Conservation (phyloP, 495 filamentous ascomycete species). For the Melanomma pulvis-pyrius region DNA sequence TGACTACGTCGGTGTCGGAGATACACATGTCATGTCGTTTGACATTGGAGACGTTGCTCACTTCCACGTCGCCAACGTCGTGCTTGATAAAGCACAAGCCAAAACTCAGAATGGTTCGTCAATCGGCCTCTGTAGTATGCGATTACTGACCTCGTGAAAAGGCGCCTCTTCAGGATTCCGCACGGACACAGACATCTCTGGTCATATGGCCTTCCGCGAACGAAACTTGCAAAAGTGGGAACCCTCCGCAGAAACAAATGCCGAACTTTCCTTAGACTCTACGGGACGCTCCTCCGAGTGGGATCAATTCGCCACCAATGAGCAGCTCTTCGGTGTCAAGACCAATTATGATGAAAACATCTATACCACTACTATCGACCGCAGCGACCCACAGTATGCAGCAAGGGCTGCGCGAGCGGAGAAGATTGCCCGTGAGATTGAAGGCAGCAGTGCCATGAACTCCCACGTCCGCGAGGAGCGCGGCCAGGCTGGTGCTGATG, state of each 20-base stretch:
- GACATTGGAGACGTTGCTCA: constrained; percentile 76
- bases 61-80: constrained; percentile 62
- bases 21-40: constrained; percentile 75
- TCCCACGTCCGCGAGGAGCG: constrained; percentile 87
- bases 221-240: constrained; percentile 85
- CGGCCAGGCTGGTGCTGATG: constrained; percentile 66
- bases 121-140: not conserved
- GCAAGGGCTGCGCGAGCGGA: constrained; percentile 76
- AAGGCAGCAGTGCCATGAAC: constrained; percentile 67
- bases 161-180: constrained; percentile 66
- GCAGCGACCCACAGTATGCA: constrained; percentile 75
- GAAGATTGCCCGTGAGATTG: constrained; percentile 86
- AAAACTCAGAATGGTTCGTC: constrained; percentile 74
- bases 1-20: constrained; percentile 63
- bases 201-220: constrained; percentile 67
- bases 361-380: constrained; percentile 90
- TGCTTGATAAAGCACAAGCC: constrained; percentile 51
- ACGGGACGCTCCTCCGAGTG: constrained; percentile 54
- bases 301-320: constrained; percentile 95
- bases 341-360: constrained; percentile 90
- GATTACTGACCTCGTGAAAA: constrained; percentile 29
- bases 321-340: constrained; percentile 81
- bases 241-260: constrained; percentile 59
- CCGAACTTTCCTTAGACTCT: constrained; percentile 71
- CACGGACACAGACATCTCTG: constrained; percentile 88